Evolutionary conservation across 2,329 filamentous ascomycete genomes (phyloP), one percentile per base, ranked within the genome.

Genomic region (Emmonsia crescens): DNA sequence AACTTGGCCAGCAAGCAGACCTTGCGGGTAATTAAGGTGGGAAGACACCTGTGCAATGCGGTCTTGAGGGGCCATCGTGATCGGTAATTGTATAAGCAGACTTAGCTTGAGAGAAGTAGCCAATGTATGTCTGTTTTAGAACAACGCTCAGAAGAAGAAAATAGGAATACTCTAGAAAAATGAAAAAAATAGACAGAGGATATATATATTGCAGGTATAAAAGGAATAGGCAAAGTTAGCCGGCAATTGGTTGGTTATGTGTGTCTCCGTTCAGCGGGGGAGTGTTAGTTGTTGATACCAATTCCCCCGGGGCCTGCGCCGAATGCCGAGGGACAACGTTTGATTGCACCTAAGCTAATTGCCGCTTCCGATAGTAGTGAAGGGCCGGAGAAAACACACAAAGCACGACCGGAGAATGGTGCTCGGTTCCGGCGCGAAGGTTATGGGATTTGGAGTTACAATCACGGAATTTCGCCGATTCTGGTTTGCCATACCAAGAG

Each of bases 11-110:
- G 83, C 83, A 60, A 96, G 83, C 73, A 96, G 80, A 62, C 91
- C 91, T 71, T 84, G 82, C 44, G 91, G 89, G 77, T 86, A 93
- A 78, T 91, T 92, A 69, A 96, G 83, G 75, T 95, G 90, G 64
- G 82, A 82, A 44, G 87, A 83, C 68, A 95, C 84, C 75, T 94
- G 89, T 48, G 82, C 78, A 57, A 89, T 78, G 65, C 88, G 85
- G 69, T 77, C 70, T 60, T 83, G 80, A 46, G 74, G 73, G 52
- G 84, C 68, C 73, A 76, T 76, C 54, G 59, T 73, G 33, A 40
- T 51, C 4, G 48, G 8, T 24, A 29, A 14, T 19, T 14, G 42
- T 46, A 16, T 46, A n/a, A n/a, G 10, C 42, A 9, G 42, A 46
- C 42, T 44, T 5, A n/a, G 10, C 19, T 44, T n/a, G 42, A 10